Evolutionary conservation across 805 yeast genomes (phyloP), one percentile per base, ranked within the genome.

Genomic region (Alloascoidea africana): DNA sequence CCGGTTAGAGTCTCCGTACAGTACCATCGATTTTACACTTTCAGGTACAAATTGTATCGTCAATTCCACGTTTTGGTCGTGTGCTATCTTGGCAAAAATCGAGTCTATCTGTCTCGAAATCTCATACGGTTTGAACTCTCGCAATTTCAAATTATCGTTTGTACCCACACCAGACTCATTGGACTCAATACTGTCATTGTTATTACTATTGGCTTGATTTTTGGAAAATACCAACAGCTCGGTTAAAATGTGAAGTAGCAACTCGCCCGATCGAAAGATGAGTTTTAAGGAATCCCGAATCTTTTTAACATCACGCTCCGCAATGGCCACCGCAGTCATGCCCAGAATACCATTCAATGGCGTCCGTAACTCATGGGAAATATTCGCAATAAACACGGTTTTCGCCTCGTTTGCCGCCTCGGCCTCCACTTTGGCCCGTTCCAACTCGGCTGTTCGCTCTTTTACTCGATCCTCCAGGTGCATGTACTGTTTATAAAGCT

Each of bases 331-430:
- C 2, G 94, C 81, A 0, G 96, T 83, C 87, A 89, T 83, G 44
- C 97, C 97, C 39, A 91, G 61, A 33, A 91, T 91, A 53, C 98
- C 98, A 55, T 91, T 91, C 44, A 91, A 63, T 2, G 98, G 98
- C 0, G 97, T 91, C 47, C 97, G 71, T 51, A 91, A 65, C 60
- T 91, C 98, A 55, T 85, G 95, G 0, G 95, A 84, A 14, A 85
- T 86, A 46, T 87, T 83, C 2, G 96, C 95, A 48, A 85, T 78
- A 53, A 85, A 85, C 4, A 84, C 86, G 4, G 97, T 87, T 52
- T 91, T 91, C 2, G 97, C 95, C 47, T 91, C 96, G 55, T 89
- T 89, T 1, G 98, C 98, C 17, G 80, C 74, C 58, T 89, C 96
- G 0, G 96, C 96, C 51, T 79, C 82, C 18, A 80, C 69, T 48